Evolutionary conservation across 768 basidiomycete genomes (phyloP), one percentile per base, ranked within the genome.

Genomic region (Coprinopsis strossmayeri): DNA sequence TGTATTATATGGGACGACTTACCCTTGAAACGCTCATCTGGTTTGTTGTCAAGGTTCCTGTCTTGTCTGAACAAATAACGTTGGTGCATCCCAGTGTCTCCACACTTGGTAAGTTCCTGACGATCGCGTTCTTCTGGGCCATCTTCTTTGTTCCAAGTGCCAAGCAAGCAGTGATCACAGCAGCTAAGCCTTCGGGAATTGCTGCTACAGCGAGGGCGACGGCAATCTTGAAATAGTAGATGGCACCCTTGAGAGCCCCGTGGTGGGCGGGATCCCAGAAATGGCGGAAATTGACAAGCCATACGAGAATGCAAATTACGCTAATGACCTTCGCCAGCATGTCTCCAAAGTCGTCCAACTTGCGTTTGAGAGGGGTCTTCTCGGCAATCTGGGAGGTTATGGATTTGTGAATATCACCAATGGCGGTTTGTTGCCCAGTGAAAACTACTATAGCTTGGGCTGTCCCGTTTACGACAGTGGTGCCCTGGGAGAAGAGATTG

Each of bases 211-310:
- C 95, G 38, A 99, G 73, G 3, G 96, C 93, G 37, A 99, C 96
- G 28, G 95, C 95, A 61, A 99, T 97, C 71, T 99, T 99, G 78
- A 99, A 91, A 69, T 99, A 99, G 66, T 97, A 98, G 46, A 99
- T 81, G 0, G 95, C 95, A 34, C 95, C 95, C 63, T 92, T 92
- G 59, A 97, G 72, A 39, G 70, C 81, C 42, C 94, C 90, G 55
- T 87, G 88, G 61, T 99, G 95, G 21, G 88, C 79, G 2, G 95
- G 92, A 61, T 99, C 95, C 78, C 80, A 85, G 67, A 99, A 99
- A 69, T 99, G 91, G 44, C 89, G 83, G 57, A 93, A 77, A 67
- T 99, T 99, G 69, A 99, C 88, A 52, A 97, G 73, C 95, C 95
- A 99, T 55, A 99, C 95, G 53, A 99, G 82, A 51, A 99, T 74